Conservation (phyloP, 768 basidiomycete species). For the Trametes cinnabarina region DNA sequence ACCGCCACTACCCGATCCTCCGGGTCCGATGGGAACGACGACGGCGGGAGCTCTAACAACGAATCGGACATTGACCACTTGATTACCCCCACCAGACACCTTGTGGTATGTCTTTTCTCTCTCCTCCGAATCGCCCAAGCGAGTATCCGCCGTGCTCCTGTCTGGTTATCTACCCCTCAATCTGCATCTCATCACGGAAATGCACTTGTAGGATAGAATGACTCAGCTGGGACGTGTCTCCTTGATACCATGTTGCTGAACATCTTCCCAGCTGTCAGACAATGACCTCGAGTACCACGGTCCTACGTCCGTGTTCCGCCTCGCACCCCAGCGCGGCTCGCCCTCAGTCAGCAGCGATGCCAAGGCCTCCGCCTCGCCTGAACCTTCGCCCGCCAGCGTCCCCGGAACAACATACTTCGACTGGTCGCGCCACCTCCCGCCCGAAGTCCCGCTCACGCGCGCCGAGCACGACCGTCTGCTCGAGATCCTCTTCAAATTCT, state of each 20-base stretch:
- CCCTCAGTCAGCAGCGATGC: slow-evolving; percentile 8
- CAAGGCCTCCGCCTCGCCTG: slow-evolving; percentile 11
- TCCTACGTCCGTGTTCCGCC: slow-evolving; percentile 31
- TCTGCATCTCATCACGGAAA: neutral
- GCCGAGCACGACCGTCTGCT: slow-evolving; percentile 35
- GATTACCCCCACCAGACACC: slow-evolving; percentile 21
- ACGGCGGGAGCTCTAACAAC: slow-evolving; percentile 18
- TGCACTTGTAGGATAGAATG: neutral
- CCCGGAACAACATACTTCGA: slow-evolving; percentile 26
- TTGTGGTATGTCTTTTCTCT: slow-evolving; percentile 16
- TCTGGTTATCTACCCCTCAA: neutral
- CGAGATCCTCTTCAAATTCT: slow-evolving; percentile 39
- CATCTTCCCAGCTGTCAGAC: slow-evolving; percentile 21
- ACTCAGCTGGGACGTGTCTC: neutral
- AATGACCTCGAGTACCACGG: slow-evolving; percentile 32
- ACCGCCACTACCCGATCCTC: neutral
- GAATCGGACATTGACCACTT: slow-evolving; percentile 30
- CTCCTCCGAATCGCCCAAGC: neutral
- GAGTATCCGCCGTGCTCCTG: slow-evolving; percentile 1
- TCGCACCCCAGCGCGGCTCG: slow-evolving; percentile 26
- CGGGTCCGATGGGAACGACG: slow-evolving; percentile 16
- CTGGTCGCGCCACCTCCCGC: slow-evolving; percentile 32
- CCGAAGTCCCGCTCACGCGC: slow-evolving; percentile 29
- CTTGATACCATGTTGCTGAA: neutral
- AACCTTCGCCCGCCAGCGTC: slow-evolving; percentile 7